phyloP scores from a whole-genome alignment of 2,329 filamentous ascomycete species.

The Trichoderma semiorbis region DNA sequence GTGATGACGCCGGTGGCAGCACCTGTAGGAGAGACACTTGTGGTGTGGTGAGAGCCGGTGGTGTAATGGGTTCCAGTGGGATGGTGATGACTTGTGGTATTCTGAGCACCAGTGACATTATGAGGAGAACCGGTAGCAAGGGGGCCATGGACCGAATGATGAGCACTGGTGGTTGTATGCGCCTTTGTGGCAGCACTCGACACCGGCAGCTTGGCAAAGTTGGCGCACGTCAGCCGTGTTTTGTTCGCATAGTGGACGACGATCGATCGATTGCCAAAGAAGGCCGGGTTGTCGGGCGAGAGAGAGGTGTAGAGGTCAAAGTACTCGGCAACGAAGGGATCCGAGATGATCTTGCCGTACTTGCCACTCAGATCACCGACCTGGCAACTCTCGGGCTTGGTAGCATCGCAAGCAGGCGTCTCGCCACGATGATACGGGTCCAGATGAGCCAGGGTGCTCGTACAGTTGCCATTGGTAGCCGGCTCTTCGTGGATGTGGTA shows the following conservation, averaged over 20 bases:
- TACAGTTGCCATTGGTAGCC: slow-evolving; percentile 68
- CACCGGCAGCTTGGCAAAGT: slow-evolving; percentile 42
- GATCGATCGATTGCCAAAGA: slow-evolving; percentile 63
- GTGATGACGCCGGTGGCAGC: background rate
- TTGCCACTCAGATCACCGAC: slow-evolving; percentile 76
- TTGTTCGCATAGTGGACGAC: slow-evolving; percentile 63
- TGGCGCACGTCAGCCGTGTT: slow-evolving; percentile 63
- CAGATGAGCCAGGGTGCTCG: slow-evolving; percentile 61
- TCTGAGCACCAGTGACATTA: background rate
- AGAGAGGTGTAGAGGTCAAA: slow-evolving; percentile 58
- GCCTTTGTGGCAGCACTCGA: background rate
- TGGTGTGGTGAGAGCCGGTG: background rate
- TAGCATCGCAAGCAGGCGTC: slow-evolving; percentile 55
- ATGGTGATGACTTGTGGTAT: background rate
- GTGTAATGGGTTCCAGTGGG: background rate
- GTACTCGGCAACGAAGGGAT: slow-evolving; percentile 50
- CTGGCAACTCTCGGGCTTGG: slow-evolving; percentile 62
- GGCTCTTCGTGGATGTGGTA: slow-evolving; percentile 70
- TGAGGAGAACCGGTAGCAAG: background rate
- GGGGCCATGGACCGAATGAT: background rate
- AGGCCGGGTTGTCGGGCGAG: slow-evolving; percentile 47
- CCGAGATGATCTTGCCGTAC: slow-evolving; percentile 56
- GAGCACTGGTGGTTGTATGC: background rate
- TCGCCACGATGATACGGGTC: slow-evolving; percentile 68
- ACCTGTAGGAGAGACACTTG: background rate